Conservation (phyloP, 2,329 filamentous ascomycete species). For the Talaromyces sp. region DNA sequence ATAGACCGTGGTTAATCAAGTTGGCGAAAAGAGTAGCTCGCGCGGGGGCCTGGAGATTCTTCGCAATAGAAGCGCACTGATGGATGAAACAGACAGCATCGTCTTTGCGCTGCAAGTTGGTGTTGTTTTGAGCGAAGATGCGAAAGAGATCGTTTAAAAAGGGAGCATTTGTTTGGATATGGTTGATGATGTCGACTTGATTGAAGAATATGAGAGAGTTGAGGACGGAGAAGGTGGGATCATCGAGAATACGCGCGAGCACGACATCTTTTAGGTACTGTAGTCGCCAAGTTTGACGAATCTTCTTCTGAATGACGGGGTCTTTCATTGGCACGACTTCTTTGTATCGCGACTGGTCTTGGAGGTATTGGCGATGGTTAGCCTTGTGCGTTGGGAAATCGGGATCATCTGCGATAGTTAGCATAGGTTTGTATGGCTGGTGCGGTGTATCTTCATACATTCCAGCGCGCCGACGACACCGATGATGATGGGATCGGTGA, state of each 20-base stretch:
- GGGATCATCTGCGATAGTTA: conserved; percentile 64
- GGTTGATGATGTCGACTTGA: conserved; percentile 94
- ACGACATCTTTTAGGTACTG: conserved; percentile 99
- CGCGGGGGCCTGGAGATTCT: conserved; percentile 81
- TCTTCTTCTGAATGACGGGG: conserved; percentile 74
- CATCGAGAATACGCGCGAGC: conserved; percentile 88
- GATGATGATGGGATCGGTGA: conserved; percentile 81
- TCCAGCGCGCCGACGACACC: conserved; percentile 94
- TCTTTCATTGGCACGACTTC: conserved; percentile 94
- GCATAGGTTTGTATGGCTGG: conserved; percentile 4
- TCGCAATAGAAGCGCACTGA: conserved; percentile 89
- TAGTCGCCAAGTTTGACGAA: conserved; percentile 90
- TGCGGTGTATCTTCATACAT: conserved; percentile 46
- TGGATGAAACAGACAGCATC: conserved; percentile 95
- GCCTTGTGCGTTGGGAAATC: conserved; percentile 97
- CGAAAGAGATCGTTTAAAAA: conserved; percentile 84
- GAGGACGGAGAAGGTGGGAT: conserved; percentile 94
- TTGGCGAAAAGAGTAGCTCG: conserved; percentile 81
- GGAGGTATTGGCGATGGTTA: conserved; percentile 90
- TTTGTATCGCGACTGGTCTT: conserved; percentile 84
- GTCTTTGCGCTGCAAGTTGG: conserved; percentile 70
- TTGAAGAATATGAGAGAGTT: conserved; percentile 99
- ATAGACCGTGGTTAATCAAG: conserved; percentile 80
- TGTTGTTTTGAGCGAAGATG: conserved; percentile 67
- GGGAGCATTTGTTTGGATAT: conserved; percentile 73